These are phyloP conservation scores for Lepraria neglecta DNA, from an alignment of 495 filamentous ascomycete species.

Conservation along the genomic window DNA sequence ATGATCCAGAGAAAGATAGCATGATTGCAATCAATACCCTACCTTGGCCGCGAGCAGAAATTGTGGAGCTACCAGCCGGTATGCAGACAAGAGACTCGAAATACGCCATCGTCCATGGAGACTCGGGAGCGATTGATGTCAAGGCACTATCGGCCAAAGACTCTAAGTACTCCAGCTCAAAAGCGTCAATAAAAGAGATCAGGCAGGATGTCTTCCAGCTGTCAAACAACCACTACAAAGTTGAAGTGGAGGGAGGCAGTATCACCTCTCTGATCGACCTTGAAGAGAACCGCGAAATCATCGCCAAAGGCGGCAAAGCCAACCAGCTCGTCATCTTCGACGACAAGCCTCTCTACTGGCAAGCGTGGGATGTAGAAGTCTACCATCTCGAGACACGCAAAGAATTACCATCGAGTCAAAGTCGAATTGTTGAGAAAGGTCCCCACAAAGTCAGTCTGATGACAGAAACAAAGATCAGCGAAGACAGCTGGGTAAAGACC, in stretches of 20 bases:
- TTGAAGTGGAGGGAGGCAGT: conserved; percentile 63
- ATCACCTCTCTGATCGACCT: conserved; percentile 81
- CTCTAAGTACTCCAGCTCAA: conserved; percentile 36
- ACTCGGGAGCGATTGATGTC: conserved; percentile 45
- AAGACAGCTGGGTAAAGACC: conserved; percentile 80
- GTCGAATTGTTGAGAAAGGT: conserved; percentile 64
- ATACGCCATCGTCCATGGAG: conserved; percentile 45
- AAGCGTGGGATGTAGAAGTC: conserved; percentile 98
- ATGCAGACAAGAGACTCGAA: conserved; percentile 32
- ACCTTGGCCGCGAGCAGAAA: conserved; percentile 70
- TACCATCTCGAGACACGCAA: conserved; percentile 85
- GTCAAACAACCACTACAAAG: conserved; percentile 64
- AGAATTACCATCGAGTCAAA: conserved; percentile 58
- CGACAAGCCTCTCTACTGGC: conserved; percentile 97
- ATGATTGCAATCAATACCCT: conserved; percentile 67
- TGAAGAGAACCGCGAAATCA: conserved; percentile 61
- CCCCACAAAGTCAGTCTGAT: conserved; percentile 69
- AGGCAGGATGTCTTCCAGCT: conserved; percentile 67
- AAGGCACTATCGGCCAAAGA: conserved; percentile 40
- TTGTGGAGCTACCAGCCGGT: conserved; percentile 53
- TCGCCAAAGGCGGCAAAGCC: conserved; percentile 71
- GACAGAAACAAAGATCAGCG: conserved; percentile 79
- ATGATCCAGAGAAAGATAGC: conserved; percentile 27
- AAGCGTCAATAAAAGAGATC: conserved; percentile 60
- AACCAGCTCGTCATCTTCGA: conserved; percentile 94